phyloP scores from a whole-genome alignment of 2,329 filamentous ascomycete species.

The Monilinia vaccinii-corymbosi region DNA sequence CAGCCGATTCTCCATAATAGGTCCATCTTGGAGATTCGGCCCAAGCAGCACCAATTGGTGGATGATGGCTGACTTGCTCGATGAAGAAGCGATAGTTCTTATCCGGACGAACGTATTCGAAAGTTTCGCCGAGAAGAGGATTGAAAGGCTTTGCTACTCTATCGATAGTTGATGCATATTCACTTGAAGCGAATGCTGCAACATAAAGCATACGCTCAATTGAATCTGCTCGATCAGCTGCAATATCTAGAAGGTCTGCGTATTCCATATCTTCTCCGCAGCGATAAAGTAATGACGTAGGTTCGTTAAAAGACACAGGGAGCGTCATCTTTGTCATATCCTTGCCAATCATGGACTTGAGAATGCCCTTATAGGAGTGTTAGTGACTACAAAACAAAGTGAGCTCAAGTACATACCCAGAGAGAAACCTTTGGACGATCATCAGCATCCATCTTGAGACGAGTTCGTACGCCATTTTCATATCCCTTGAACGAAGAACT shows the following conservation, averaged over 20 bases:
- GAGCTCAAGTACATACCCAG: constrained; percentile 58
- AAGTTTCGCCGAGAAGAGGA: constrained; percentile 89
- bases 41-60: constrained; percentile 85
- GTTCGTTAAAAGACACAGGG: constrained; percentile 97
- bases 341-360: constrained; percentile 99
- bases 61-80: constrained; percentile 96
- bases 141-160: constrained; percentile 98
- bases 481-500: constrained; percentile 78
- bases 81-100: constrained; percentile 98
- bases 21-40: constrained; percentile 92
- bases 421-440: constrained; percentile 89
- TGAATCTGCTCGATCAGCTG: constrained; percentile 75
- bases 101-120: constrained; percentile 90
- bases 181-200: constrained; percentile 88
- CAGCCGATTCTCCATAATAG: constrained; percentile 92
- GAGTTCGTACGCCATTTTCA: constrained; percentile 73
- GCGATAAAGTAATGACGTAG: constrained; percentile 87
- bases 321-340: constrained; percentile 99
- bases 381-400: constrained; percentile 15
- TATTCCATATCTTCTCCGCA: constrained; percentile 99
- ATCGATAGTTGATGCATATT: constrained; percentile 94
- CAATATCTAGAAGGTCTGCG: constrained; percentile 80
- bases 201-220: constrained; percentile 91
- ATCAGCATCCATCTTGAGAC: constrained; percentile 82
- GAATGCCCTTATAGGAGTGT: constrained; percentile 57